phyloP scores from a whole-genome alignment of 257 asterid species.

The Striga asiatica region DNA sequence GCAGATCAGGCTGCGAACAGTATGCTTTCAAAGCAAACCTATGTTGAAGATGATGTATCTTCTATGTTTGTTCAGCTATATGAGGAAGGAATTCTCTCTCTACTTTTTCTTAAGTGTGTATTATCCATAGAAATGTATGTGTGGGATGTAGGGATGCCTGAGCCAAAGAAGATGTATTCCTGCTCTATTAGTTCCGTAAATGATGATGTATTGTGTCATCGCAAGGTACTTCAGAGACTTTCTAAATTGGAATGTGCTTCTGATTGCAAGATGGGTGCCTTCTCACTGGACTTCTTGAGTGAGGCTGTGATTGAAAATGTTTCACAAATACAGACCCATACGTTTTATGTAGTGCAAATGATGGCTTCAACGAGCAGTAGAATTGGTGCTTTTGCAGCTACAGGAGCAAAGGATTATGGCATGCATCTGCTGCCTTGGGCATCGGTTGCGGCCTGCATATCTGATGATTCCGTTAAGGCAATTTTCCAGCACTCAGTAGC shows the following conservation, averaged over 20 bases:
- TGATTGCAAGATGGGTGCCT: conserved; percentile 49
- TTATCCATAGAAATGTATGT: conserved; percentile 69
- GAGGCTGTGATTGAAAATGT: conserved; percentile 53
- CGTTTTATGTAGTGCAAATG: conserved; percentile 67
- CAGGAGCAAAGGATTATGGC: conserved; percentile 80
- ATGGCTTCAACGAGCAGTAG: conserved; percentile 80
- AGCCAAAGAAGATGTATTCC: conserved; percentile 63
- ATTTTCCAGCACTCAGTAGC: conserved; percentile 19
- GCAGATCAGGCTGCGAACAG: conserved; percentile 77
- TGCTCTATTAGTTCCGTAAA: conserved; percentile 50
- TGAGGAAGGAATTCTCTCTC: conserved; percentile 73
- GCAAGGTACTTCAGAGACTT: conserved; percentile 60
- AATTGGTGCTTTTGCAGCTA: conserved; percentile 78
- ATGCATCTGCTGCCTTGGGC: conserved; percentile 94
- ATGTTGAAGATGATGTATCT: conserved; percentile 72
- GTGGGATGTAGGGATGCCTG: conserved; percentile 70
- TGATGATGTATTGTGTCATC: conserved; percentile 56
- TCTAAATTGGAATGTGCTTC: conserved; percentile 33
- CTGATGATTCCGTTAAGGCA: conserved; percentile 60
- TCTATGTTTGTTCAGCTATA: conserved; percentile 74
- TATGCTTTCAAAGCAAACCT: conserved; percentile 88
- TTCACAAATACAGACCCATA: conserved; percentile 41
- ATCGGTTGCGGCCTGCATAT: conserved; percentile 86
- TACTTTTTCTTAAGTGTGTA: conserved; percentile 78
- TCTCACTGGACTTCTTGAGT: conserved; percentile 65